Percentiles rank a stretch among this genome's conserved stretches.
These are phyloP conservation scores for Cladorrhinum samala DNA, from an alignment of 495 filamentous ascomycete species.

Conservation along the genomic window DNA sequence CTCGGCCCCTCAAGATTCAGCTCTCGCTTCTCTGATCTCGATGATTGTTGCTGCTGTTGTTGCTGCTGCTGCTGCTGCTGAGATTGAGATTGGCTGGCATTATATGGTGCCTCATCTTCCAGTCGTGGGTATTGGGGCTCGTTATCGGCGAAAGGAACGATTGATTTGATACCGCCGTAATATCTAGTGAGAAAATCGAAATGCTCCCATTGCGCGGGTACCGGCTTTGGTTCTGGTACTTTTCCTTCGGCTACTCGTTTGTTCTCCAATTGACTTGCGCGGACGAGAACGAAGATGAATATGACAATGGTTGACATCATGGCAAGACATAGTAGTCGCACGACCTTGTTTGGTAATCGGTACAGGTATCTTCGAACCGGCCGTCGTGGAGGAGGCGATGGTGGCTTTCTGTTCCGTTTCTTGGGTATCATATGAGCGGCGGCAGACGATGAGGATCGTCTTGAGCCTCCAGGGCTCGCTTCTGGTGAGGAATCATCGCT, in stretches of 20 bases:
- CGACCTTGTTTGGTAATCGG: constrained; percentile 55
- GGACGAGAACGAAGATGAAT: constrained; percentile 65
- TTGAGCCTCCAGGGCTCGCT: constrained; percentile 38
- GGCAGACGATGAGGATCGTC: constrained; percentile 41
- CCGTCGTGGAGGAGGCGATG: constrained; percentile 31
- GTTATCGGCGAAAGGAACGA: constrained; percentile 57
- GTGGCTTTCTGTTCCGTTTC: constrained; percentile 26
- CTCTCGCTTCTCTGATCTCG: constrained; percentile 3
- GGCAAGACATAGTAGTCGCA: constrained; percentile 65
- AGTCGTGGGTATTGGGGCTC: constrained; percentile 69
- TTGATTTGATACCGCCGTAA: constrained; percentile 68
- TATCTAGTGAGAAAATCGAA: constrained; percentile 80
- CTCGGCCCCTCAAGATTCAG: neutral
- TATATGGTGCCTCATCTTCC: constrained; percentile 40
- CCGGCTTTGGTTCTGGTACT: constrained; percentile 40
- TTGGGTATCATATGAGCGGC: constrained; percentile 52
- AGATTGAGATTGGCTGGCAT: constrained; percentile 21
- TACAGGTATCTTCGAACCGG: constrained; percentile 45
- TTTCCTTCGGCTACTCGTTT: constrained; percentile 51
- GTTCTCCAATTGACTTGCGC: constrained; percentile 62
- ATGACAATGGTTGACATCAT: constrained; percentile 62
- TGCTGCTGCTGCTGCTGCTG: constrained; percentile 17
- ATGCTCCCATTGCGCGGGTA: constrained; percentile 69
- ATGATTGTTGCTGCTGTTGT: neutral
- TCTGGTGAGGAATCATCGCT: constrained; percentile 36